Evolutionary conservation across 2,329 filamentous ascomycete species (phyloP).

Genomic region (Hypoxylon sp.): DNA sequence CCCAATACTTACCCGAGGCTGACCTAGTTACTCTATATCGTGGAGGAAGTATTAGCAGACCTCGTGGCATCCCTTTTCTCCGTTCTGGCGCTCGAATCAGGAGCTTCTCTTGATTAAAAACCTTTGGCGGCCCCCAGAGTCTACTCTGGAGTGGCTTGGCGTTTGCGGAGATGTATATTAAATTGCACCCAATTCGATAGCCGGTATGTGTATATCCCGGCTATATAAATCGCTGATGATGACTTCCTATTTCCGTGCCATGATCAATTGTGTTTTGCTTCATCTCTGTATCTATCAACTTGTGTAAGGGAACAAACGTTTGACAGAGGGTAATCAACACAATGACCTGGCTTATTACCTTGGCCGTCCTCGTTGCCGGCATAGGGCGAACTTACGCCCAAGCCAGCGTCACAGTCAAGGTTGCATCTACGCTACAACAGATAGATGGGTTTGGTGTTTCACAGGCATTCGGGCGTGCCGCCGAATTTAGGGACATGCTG

Average conservation of each 20-base stretch:
- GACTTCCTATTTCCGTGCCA: neutral
- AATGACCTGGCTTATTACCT: constrained; percentile 29
- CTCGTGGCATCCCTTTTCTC: constrained; percentile 9
- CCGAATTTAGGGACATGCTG: constrained; percentile 57
- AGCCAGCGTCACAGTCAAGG: constrained; percentile 51
- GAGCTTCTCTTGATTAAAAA: constrained; percentile 13
- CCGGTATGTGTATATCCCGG: neutral
- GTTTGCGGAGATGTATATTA: constrained; percentile 5
- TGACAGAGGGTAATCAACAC: neutral
- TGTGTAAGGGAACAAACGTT: neutral
- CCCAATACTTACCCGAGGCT: constrained; percentile 2
- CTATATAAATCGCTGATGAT: constrained; percentile 19
- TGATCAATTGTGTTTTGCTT: neutral
- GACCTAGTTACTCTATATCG: constrained; percentile 2
- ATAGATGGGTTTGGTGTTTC: constrained; percentile 67
- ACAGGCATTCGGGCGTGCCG: constrained; percentile 63
- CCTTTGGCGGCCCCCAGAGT: neutral
- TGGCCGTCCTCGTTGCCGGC: constrained; percentile 31
- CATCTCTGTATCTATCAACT: neutral
- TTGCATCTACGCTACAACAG: constrained; percentile 51
- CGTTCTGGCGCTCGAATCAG: constrained; percentile 24
- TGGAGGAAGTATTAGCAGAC: constrained; percentile 5
- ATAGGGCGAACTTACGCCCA: constrained; percentile 42
- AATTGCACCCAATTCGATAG: neutral
- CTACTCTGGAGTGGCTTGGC: constrained; percentile 5